phyloP scores from a whole-genome alignment of 108 stramenopile species.

The Asterionellopsis glacialis region DNA sequence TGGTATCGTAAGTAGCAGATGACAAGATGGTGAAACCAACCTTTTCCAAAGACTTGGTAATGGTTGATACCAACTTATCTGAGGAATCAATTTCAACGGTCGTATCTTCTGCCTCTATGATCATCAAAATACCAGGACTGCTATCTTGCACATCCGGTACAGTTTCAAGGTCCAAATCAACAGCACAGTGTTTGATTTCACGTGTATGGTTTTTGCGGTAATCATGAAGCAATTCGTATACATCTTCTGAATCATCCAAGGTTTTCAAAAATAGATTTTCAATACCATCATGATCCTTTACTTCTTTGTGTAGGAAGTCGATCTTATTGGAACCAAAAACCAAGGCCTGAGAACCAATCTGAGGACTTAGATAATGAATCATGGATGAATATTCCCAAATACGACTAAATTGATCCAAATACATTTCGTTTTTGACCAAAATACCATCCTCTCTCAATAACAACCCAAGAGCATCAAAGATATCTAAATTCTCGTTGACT shows the following conservation, averaged over 20 bases:
- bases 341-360: slow-evolving; percentile 70
- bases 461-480: slow-evolving; percentile 69
- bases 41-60: slow-evolving; percentile 26
- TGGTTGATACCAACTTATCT: slow-evolving; percentile 7
- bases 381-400: slow-evolving; percentile 52
- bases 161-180: slow-evolving; percentile 23
- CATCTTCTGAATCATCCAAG: slow-evolving; percentile 45
- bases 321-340: slow-evolving; percentile 69
- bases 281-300: slow-evolving; percentile 27
- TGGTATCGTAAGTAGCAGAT: slow-evolving; percentile 15
- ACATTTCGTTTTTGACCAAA: slow-evolving; percentile 81
- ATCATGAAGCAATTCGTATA: slow-evolving; percentile 58
- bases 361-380: slow-evolving; percentile 50
- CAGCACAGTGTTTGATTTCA: slow-evolving; percentile 27
- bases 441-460: slow-evolving; percentile 79
- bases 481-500: slow-evolving; percentile 68
- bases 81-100: slow-evolving; percentile 18
- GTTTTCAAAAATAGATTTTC: slow-evolving; percentile 28
- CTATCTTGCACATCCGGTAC: slow-evolving; percentile 39
- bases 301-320: slow-evolving; percentile 54
- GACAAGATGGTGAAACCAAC: slow-evolving; percentile 36
- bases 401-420: slow-evolving; percentile 56
- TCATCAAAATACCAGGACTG: slow-evolving; percentile 62
- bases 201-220: slow-evolving; percentile 51
- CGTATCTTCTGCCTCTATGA: slow-evolving; percentile 65